phyloP scores from a whole-genome alignment of 805 yeast species.

The Yamadazyma sp. region DNA sequence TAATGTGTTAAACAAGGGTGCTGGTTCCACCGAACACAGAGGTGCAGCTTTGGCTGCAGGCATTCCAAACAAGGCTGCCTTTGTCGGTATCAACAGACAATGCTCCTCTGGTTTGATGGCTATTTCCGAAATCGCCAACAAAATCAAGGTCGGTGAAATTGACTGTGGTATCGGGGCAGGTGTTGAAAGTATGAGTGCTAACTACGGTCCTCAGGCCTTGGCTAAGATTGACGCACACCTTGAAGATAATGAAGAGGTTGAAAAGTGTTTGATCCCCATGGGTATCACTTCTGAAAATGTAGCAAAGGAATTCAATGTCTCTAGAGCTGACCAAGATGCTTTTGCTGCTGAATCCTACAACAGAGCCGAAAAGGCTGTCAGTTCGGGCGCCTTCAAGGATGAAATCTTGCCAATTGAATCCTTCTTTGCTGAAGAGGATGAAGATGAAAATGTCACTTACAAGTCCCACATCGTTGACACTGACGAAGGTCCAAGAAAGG shows the following conservation, averaged over 20 bases:
- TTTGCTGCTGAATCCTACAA: slow-evolving; percentile 86
- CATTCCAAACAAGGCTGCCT: slow-evolving; percentile 75
- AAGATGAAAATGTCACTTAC: slow-evolving; percentile 53
- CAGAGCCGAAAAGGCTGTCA: slow-evolving; percentile 78
- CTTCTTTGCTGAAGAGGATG: slow-evolving; percentile 53
- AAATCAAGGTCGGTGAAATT: slow-evolving; percentile 84
- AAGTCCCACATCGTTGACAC: slow-evolving; percentile 49
- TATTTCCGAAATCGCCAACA: slow-evolving; percentile 84
- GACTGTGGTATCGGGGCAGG: slow-evolving; percentile 90
- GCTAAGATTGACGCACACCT: slow-evolving; percentile 44
- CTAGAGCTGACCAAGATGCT: slow-evolving; percentile 75
- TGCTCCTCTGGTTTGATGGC: slow-evolving; percentile 95
- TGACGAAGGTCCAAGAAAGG: slow-evolving; percentile 89
- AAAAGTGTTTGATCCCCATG: slow-evolving; percentile 88
- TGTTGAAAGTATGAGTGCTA: slow-evolving; percentile 90
- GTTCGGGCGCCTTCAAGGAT: slow-evolving; percentile 72
- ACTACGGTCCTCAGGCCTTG: slow-evolving; percentile 78
- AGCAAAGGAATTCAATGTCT: slow-evolving; percentile 61
- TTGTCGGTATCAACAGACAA: slow-evolving; percentile 85
- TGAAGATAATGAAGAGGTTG: slow-evolving; percentile 38
- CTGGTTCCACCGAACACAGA: slow-evolving; percentile 93
- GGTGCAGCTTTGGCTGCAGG: slow-evolving; percentile 93
- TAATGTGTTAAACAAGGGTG: slow-evolving; percentile 87
- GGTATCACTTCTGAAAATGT: slow-evolving; percentile 95
- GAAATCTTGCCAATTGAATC: slow-evolving; percentile 84